These are phyloP conservation scores for Grosmannia serpens DNA, from an alignment of 2,329 filamentous ascomycete species.

Conservation along the genomic window DNA sequence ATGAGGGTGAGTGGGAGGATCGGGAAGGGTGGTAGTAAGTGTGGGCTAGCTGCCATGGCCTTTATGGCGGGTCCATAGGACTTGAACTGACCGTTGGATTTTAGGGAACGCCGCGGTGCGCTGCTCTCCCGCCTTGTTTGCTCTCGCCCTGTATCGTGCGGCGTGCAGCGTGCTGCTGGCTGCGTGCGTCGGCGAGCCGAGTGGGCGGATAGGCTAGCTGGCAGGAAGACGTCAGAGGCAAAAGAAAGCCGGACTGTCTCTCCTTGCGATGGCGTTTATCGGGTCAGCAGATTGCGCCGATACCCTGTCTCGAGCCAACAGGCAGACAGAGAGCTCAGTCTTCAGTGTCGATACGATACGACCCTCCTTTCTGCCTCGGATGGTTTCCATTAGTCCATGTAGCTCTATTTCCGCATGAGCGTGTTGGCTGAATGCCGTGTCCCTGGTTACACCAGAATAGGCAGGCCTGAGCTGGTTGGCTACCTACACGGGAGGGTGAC, in stretches of 20 bases:
- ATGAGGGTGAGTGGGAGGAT: background rate
- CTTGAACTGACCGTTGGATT: background rate
- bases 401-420: conserved; percentile 3
- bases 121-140: background rate
- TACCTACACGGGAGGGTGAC: conserved; percentile 14
- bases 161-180: background rate
- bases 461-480: conserved; percentile 17
- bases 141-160: background rate
- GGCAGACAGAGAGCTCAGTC: background rate
- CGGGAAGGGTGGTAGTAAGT: background rate
- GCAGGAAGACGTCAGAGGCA: background rate
- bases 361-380: background rate
- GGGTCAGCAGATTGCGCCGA: background rate
- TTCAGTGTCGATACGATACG: background rate
- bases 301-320: background rate
- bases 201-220: background rate
- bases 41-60: background rate
- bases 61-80: background rate
- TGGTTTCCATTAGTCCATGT: background rate
- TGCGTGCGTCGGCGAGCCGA: background rate
- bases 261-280: background rate
- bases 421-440: conserved; percentile 7
- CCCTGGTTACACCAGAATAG: conserved; percentile 17
- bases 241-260: background rate
- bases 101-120: background rate